These are phyloP conservation scores for Rhodosporidiobolus sp. DNA, from an alignment of 768 basidiomycete species.

Conservation along the genomic window DNA sequence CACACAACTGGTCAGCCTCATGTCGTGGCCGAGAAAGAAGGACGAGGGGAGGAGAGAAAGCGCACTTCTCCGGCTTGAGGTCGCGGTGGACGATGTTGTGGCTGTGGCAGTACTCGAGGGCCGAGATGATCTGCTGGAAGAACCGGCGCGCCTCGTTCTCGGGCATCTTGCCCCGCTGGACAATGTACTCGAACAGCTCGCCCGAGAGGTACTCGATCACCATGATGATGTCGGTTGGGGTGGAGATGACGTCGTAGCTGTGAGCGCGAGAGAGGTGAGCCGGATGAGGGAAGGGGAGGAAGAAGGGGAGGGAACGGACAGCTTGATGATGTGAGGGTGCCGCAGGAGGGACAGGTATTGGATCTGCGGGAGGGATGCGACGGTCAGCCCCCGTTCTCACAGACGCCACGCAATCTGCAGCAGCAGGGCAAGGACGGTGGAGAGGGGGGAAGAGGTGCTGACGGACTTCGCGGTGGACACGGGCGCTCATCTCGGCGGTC, in stretches of 20 bases:
- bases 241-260: slow-evolving; percentile 70
- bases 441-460: background rate
- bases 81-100: slow-evolving; percentile 98
- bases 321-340: slow-evolving; percentile 96
- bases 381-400: background rate
- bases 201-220: slow-evolving; percentile 95
- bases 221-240: slow-evolving; percentile 93
- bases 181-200: slow-evolving; percentile 98
- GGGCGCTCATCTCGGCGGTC: slow-evolving; percentile 81
- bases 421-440: background rate
- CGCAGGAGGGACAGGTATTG: slow-evolving; percentile 92
- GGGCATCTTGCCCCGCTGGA: slow-evolving; percentile 82
- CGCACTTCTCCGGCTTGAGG: slow-evolving; percentile 88
- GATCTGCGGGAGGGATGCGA: slow-evolving; percentile 52
- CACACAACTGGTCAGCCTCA: background rate
- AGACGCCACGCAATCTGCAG: background rate
- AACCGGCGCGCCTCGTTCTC: slow-evolving; percentile 84
- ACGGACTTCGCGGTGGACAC: slow-evolving; percentile 73
- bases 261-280: background rate
- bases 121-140: slow-evolving; percentile 97
- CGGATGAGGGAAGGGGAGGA: slow-evolving; percentile 1
- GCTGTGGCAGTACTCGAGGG: slow-evolving; percentile 93
- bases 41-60: background rate
- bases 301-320: slow-evolving; percentile 55
- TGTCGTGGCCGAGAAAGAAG: background rate